Evolutionary conservation across 148 eudicot genomes (phyloP).

Genomic region (Silene conica): DNA sequence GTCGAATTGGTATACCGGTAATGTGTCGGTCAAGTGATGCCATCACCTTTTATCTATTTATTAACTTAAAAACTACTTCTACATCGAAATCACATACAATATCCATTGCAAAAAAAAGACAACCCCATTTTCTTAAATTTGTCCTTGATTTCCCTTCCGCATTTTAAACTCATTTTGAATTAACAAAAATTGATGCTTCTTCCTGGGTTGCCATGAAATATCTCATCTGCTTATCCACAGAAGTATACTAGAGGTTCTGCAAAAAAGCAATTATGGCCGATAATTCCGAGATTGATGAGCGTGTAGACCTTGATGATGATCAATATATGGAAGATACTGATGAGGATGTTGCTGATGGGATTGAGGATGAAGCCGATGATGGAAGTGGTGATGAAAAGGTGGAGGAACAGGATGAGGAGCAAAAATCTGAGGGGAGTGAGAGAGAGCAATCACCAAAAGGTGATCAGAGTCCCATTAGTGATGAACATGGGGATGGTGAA

Average conservation of each 20-base stretch:
- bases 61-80: constrained; percentile 12
- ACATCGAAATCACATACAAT: constrained; percentile 24
- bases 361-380: constrained; percentile 64
- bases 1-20: constrained; percentile 4
- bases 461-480: constrained; percentile 35
- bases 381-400: constrained; percentile 53
- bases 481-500: constrained; percentile 43
- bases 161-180: constrained; percentile 20
- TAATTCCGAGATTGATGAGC: constrained; percentile 81
- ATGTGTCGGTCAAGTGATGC: background rate
- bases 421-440: constrained; percentile 43
- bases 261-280: constrained; percentile 61
- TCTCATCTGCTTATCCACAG: constrained; percentile 28
- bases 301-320: constrained; percentile 94
- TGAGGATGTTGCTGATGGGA: constrained; percentile 70
- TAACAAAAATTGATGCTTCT: constrained; percentile 24
- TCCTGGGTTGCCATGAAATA: constrained; percentile 25
- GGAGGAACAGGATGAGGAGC: constrained; percentile 50
- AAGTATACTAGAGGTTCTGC: constrained; percentile 35
- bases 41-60: too few relatives aligned
- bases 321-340: constrained; percentile 80
- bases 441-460: constrained; percentile 45
- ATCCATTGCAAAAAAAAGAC: constrained; percentile 18
- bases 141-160: constrained; percentile 29
- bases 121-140: constrained; percentile 18